These are phyloP conservation scores for Platanthera zijinensis DNA, from an alignment of 106 monocot species.

Conservation along the genomic window DNA sequence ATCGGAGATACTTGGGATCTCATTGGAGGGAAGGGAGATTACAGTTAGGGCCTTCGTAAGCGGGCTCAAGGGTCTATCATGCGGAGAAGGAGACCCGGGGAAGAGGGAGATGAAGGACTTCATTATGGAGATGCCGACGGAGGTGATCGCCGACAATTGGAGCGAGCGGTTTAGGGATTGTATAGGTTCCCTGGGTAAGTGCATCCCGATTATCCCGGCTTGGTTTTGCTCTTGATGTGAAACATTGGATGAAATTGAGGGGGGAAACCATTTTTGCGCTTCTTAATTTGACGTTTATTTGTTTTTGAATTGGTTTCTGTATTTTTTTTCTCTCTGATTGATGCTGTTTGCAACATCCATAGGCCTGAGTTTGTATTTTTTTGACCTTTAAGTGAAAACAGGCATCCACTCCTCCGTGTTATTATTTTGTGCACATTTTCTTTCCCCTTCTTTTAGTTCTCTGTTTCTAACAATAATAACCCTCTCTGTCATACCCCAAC, in stretches of 20 bases:
- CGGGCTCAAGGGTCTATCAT: neutral
- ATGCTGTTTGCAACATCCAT: neutral
- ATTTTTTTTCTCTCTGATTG: neutral
- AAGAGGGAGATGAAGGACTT: constrained; percentile 52
- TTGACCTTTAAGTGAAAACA: no score
- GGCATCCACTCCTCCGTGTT: no score
- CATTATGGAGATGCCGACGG: constrained; percentile 47
- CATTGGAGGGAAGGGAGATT: constrained; percentile 27
- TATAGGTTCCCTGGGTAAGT: constrained; percentile 59
- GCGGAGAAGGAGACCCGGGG: neutral
- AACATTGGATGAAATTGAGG: neutral
- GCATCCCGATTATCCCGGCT: neutral
- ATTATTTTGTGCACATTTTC: no score
- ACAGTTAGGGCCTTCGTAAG: constrained; percentile 32
- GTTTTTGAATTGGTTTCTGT: neutral
- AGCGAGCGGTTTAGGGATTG: constrained; percentile 21
- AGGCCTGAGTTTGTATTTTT: neutral
- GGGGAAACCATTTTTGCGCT: neutral
- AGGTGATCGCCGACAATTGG: constrained; percentile 31
- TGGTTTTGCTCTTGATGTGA: neutral
- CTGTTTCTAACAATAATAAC: no score
- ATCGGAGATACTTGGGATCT: constrained; percentile 65
- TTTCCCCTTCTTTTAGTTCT: no score
- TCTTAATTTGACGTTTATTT: neutral
- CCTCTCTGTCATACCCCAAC: no score